These are phyloP conservation scores for Euphorbia schlechtendalii DNA, from an alignment of 441 rosid species.

Conservation along the genomic window DNA sequence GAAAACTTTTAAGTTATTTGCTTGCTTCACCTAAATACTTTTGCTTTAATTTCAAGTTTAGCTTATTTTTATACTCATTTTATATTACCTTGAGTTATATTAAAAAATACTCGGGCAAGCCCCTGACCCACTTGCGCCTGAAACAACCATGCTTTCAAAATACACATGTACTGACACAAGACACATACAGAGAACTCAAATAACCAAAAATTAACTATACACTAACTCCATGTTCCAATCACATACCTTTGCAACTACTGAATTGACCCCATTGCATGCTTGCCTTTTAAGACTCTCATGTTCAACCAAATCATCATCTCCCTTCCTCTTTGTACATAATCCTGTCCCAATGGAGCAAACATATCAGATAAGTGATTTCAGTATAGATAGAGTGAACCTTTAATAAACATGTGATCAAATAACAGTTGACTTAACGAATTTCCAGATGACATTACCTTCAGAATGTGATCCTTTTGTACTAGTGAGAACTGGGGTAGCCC, in stretches of 20 bases:
- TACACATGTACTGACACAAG: no score
- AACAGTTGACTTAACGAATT: background rate
- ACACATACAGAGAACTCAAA: no score
- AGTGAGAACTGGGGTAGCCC: background rate
- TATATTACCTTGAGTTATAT: no score
- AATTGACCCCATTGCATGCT: slow-evolving; percentile 21
- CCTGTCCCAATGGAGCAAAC: slow-evolving; percentile 28
- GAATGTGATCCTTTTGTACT: background rate
- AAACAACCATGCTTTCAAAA: no score
- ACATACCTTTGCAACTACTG: slow-evolving; percentile 32
- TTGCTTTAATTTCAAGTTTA: no score
- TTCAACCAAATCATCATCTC: slow-evolving; percentile 31
- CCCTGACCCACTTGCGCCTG: no score
- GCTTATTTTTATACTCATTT: no score
- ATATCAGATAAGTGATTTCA: slow-evolving; percentile 6
- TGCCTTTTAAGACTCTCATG: slow-evolving; percentile 32
- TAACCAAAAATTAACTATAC: no score
- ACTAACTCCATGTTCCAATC: slow-evolving; percentile 6
- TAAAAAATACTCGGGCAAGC: no score
- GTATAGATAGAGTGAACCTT: background rate
- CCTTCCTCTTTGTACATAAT: slow-evolving; percentile 53
- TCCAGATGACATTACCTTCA: slow-evolving; percentile 26
- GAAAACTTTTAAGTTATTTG: no score
- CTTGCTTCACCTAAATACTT: no score
- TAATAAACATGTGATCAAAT: background rate